phyloP scores from a whole-genome alignment of 768 basidiomycete genomes.

The Psilocybe cyanescens region DNA sequence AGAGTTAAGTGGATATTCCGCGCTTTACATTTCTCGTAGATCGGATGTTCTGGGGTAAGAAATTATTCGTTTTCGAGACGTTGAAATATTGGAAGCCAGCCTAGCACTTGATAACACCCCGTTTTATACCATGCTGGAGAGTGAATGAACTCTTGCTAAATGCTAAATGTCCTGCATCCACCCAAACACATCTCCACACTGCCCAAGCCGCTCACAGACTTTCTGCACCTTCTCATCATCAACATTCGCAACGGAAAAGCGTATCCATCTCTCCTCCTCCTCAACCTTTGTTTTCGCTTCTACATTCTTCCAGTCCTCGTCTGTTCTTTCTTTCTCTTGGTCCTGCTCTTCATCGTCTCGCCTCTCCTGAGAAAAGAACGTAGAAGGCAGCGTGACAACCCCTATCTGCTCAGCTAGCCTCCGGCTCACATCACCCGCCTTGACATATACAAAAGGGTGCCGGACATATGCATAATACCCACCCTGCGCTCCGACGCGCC shows the following conservation, averaged over 20 bases:
- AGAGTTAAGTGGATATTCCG: too few species aligned
- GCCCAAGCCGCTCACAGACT: constrained; percentile 55
- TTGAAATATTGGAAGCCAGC: too few species aligned
- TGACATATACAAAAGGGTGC: constrained; percentile 56
- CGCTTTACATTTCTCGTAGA: too few species aligned
- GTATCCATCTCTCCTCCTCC: constrained; percentile 65
- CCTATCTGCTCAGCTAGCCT: constrained; percentile 65
- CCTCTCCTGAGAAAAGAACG: constrained; percentile 52
- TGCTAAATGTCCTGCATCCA: constrained; percentile 12
- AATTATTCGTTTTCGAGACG: too few species aligned
- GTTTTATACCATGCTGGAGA: too few species aligned
- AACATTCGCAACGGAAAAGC: constrained; percentile 86
- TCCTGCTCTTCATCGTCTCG: constrained; percentile 33
- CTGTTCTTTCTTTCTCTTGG: constrained; percentile 30
- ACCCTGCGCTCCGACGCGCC: constrained; percentile 68
- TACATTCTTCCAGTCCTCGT: constrained; percentile 21
- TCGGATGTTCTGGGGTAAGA: too few species aligned
- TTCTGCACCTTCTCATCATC: constrained; percentile 57
- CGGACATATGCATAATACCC: constrained; percentile 82
- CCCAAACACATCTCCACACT: constrained; percentile 26
- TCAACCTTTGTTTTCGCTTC: constrained; percentile 25
- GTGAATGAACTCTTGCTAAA: too few species aligned
- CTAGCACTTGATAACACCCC: too few species aligned
- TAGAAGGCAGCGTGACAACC: constrained; percentile 66
- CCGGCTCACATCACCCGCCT: constrained; percentile 57